Conservation (phyloP, 1,139 yeast species). For the Candida neerlandica region DNA sequence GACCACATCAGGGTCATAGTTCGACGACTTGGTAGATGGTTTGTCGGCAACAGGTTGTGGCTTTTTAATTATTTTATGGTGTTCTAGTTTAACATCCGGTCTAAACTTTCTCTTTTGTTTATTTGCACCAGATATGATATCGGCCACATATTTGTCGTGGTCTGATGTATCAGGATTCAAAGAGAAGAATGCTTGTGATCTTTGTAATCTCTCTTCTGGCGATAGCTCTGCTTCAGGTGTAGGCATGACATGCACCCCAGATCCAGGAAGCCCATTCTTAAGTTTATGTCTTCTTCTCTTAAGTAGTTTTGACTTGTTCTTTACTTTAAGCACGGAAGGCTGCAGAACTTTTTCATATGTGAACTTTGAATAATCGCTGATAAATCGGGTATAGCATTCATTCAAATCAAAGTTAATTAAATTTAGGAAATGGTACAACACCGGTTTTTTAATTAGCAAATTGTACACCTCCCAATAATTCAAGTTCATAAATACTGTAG, state of each 20-base stretch:
- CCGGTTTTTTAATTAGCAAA: conserved; percentile 46
- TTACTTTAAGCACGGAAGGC: conserved; percentile 12
- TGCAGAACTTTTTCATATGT: conserved; percentile 24
- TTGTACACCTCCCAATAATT: conserved; percentile 53
- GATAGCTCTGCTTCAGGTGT: conserved; percentile 8
- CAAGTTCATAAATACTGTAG: conserved; percentile 40
- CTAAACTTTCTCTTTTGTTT: conserved; percentile 22
- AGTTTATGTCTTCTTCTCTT: conserved; percentile 8
- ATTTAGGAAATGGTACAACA: conserved; percentile 43
- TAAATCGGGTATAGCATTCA: conserved; percentile 41
- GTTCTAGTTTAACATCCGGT: conserved; percentile 15
- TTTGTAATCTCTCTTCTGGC: conserved; percentile 11
- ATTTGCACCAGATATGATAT: conserved; percentile 26
- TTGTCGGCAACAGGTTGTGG: conserved; percentile 34
- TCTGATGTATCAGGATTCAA: conserved; percentile 25
- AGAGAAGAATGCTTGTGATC: conserved; percentile 20
- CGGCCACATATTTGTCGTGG: conserved; percentile 30
- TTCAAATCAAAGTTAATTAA: conserved; percentile 43
- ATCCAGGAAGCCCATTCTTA: conserved; percentile 4
- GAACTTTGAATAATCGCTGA: conserved; percentile 36
- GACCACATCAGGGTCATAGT: conserved; percentile 52
- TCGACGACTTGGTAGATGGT: conserved; percentile 39
- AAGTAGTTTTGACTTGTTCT: conserved; percentile 8
- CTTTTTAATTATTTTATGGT: conserved; percentile 19
- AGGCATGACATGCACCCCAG: conserved; percentile 12